phyloP scores from a whole-genome alignment of 1,284 basidiomycete genomes.

The Golubevia pallescens region DNA sequence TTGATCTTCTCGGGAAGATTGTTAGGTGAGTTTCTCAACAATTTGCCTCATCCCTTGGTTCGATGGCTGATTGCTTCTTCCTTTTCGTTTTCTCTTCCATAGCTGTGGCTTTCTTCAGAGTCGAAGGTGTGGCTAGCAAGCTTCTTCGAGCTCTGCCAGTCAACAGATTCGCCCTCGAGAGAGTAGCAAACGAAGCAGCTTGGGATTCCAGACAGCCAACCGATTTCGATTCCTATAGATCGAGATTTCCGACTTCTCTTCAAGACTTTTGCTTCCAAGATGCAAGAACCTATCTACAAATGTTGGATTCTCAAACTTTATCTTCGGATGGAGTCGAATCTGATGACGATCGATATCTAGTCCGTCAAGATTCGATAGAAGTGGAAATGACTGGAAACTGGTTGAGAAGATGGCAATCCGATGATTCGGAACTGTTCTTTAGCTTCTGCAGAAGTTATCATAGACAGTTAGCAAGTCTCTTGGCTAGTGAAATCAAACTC shows the following conservation, averaged over 20 bases:
- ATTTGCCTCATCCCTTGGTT: not conserved
- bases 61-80: not conserved
- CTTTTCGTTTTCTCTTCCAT: not conserved
- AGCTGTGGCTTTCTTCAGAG: slow-evolving; percentile 52
- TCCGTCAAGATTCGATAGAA: slow-evolving; percentile 48
- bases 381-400: slow-evolving; percentile 60
- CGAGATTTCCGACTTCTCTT: slow-evolving; percentile 34
- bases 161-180: slow-evolving; percentile 51
- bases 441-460: slow-evolving; percentile 56
- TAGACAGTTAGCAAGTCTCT: slow-evolving; percentile 42
- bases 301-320: slow-evolving; percentile 27
- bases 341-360: slow-evolving; percentile 46
- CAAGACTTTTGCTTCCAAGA: slow-evolving; percentile 49
- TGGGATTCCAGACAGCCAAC: slow-evolving; percentile 34
- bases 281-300: slow-evolving; percentile 44
- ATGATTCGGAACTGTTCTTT: slow-evolving; percentile 60
- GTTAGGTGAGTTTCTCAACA: slow-evolving; percentile 15
- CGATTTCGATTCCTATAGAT: slow-evolving; percentile 28
- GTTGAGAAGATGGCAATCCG: slow-evolving; percentile 58
- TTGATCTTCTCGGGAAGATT: slow-evolving; percentile 54
- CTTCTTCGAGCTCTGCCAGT: slow-evolving; percentile 48
- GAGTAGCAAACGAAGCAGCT: slow-evolving; percentile 40
- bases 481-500: slow-evolving; percentile 16
- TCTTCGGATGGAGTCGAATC: not conserved
- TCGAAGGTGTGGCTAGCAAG: slow-evolving; percentile 51